These are phyloP conservation scores for Rhizophora mangle DNA, from an alignment of 345 rosid species.

Conservation along the genomic window DNA sequence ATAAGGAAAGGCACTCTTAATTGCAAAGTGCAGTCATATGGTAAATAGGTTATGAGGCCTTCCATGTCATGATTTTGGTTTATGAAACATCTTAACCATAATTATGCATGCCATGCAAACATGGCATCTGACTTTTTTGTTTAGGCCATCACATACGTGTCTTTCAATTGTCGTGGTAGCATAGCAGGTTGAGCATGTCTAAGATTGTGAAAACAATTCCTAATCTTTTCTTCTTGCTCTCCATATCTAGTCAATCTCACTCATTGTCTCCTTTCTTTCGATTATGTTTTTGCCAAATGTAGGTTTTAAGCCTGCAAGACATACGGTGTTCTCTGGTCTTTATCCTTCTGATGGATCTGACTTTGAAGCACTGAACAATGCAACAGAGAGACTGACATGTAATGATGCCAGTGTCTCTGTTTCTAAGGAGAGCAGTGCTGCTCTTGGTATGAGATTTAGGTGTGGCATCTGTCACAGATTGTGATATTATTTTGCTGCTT, in stretches of 20 bases:
- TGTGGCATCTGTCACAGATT: conserved; percentile 22
- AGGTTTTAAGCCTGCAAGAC: conserved; percentile 94
- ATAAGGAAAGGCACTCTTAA: no score
- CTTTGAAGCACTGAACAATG: conserved; percentile 84
- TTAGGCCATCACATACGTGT: not conserved
- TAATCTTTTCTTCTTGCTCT: not conserved
- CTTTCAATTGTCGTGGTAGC: no score
- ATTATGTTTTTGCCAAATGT: conserved; percentile 9
- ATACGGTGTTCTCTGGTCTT: conserved; percentile 98
- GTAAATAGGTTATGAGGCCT: not conserved
- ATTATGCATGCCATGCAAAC: not conserved
- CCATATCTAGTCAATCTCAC: not conserved
- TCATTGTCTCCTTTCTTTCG: not conserved
- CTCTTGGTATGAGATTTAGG: conserved; percentile 96
- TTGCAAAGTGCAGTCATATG: no score
- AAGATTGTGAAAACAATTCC: not conserved
- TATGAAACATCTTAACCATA: no score
- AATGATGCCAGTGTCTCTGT: conserved; percentile 96
- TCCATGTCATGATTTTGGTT: no score
- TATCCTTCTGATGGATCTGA: conserved; percentile 99
- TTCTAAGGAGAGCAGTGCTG: conserved; percentile 81
- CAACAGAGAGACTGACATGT: conserved; percentile 90
- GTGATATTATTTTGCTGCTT: conserved; percentile 12
- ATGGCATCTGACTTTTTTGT: not conserved
- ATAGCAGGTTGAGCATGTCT: no score